Evolutionary conservation across 768 basidiomycete species (phyloP), one percentile per base, ranked within the genome.

Genomic region (Suillus tomentosus): DNA sequence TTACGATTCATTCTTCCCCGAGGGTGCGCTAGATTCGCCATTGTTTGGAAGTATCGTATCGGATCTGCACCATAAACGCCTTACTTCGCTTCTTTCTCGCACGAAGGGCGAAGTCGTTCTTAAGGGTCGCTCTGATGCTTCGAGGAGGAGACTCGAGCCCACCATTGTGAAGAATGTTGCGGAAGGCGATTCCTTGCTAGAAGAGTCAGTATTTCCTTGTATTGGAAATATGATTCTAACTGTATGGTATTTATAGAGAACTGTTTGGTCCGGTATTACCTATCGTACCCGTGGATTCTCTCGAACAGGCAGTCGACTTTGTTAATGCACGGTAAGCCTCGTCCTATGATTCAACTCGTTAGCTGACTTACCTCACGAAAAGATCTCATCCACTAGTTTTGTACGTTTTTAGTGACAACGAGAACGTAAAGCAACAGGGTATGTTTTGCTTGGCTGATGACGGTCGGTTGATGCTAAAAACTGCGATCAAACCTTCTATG

Each of bases 241-340:
- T 1, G 3, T 24, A 14, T 36, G 13, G 15, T 13, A 17, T 40
- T 57, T 17, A 22, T 66, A 91, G 90, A 65, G 91, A 92, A 71
- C 72, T 91, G 3, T 93, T 93, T 67, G 91, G 89, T 0, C 91
- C 91, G 0, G 72, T 92, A 27, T 69, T 92, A 8, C 85, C 90
- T 0, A 79, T 93, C 53, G 68, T 91, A 14, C 77, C 84, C 0
- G 81, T 92, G 0, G 82, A 86, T 39, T 77, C 73, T 60, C 61
- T 89, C 8, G 79, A 85, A 3, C 83, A 85, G 22, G 89, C 86
- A 0, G 77, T 90, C 43, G 77, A 79, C 1, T 85, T 85, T 68
- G 73, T 91, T 50, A 83, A 82, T 54, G 72, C 76, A 3, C 79
- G 81, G 89, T 88, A 58, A 80, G 65, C 62, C 5, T 22, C 19